Evolutionary conservation across 164 flowering plant species (phyloP), one percentile per base, ranked within the genome.

Genomic region (Dillenia suffruticosa): DNA sequence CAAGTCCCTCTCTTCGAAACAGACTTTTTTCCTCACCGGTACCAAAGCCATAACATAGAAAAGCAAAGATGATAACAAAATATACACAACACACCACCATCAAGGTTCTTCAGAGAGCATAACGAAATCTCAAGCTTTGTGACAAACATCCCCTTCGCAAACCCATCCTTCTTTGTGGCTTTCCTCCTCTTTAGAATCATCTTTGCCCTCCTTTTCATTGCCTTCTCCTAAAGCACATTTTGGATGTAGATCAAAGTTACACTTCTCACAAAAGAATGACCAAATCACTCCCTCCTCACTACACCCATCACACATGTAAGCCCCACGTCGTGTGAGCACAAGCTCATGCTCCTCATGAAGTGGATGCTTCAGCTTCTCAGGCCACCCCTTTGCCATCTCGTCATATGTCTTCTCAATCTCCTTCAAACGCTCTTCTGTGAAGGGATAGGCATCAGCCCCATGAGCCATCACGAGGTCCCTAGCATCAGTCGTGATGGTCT

Each of bases 331-430:
- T 26, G 72, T 44, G 1, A 71, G 82, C 11, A 54, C 51, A 53
- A 86, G 94, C 67, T 81, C 87, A 60, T 90, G 94, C 59, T 79
- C 76, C 5, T 63, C 76, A 56, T 88, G 97, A 6, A 70, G 71
- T 3, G 2, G 50, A 61, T 74, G 77, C 58, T 77, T 77, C 65
- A 85, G 10, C 70, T 86, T 82, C 87, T 87, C 69, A 15, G 96
- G 93, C 86, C 88, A 85, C 66, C 76, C 81, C 59, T 81, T 64
- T 8, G 52, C 52, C 52, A 50, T 50, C 52, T 50, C 52, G 2
- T 9, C 52, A 12, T 12, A 10, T 50, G 2, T 7, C 15, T 14
- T 12, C 52, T 50, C 52, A 6, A 50, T 50, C 52, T 50, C 52
- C 13, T 50, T 12, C 13, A 50, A 13, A 10, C 52, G 52, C n/a